phyloP scores from a whole-genome alignment of 139 green algal genomes.

The Chlorella sp. region DNA sequence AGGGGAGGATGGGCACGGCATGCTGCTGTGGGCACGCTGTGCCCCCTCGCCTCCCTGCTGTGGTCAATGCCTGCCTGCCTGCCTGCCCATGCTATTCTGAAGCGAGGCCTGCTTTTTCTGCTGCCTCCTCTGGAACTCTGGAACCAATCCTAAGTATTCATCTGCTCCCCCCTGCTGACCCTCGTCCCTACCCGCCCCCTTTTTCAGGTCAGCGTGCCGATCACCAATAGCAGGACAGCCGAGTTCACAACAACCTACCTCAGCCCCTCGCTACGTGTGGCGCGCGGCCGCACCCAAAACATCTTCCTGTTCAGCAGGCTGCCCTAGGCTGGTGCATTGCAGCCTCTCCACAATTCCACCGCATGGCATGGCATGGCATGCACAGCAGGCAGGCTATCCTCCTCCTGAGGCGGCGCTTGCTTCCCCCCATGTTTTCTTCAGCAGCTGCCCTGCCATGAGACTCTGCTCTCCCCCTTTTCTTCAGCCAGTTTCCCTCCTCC shows the following conservation, averaged over 20 bases:
- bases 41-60: not conserved
- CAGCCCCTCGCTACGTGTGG: not conserved
- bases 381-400: no score
- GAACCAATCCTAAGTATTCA: not conserved
- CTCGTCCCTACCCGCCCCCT: not conserved
- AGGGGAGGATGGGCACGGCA: not conserved
- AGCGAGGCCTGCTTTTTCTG: not conserved
- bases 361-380: no score
- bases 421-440: no score
- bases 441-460: no score
- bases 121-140: not conserved
- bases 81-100: no score
- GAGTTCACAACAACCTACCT: constrained; percentile 31
- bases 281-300: constrained; percentile 16
- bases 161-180: not conserved
- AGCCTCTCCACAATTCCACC: no score
- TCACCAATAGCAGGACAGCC: not conserved
- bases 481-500: no score
- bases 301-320: constrained; percentile 12
- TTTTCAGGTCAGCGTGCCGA: constrained; percentile 7
- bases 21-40: not conserved
- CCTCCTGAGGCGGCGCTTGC: no score
- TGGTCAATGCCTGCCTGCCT: no score
- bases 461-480: no score
- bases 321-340: not conserved